phyloP scores from a whole-genome alignment of 345 rosid genomes.

The Syzygium jambos region DNA sequence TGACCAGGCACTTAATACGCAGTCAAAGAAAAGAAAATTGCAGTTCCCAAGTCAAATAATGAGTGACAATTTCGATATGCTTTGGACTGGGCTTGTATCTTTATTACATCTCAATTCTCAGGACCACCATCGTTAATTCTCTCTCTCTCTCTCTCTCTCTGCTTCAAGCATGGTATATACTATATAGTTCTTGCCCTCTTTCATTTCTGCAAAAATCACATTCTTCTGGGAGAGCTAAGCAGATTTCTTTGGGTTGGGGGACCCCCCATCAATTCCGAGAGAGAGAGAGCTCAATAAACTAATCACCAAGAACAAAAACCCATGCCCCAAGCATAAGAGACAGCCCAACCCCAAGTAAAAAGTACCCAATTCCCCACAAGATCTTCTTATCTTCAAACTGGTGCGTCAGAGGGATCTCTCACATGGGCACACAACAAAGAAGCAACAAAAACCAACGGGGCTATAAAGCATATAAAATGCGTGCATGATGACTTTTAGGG shows the following conservation, averaged over 20 bases:
- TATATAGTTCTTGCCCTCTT: too few species aligned
- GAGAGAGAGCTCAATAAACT: neutral
- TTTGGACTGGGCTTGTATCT: neutral
- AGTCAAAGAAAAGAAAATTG: neutral
- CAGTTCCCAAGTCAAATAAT: neutral
- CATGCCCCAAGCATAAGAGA: neutral
- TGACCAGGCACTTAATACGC: neutral
- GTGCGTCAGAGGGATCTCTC: conserved; percentile 13
- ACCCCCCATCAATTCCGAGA: neutral
- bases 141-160: neutral
- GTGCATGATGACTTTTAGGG: conserved; percentile 22
- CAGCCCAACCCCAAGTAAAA: neutral
- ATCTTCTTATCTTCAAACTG: neutral
- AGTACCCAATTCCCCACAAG: conserved; percentile 7
- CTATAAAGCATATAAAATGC: conserved; percentile 12
- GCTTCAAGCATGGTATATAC: too few species aligned
- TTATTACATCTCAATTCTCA: neutral
- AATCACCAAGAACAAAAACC: neutral
- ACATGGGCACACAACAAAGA: conserved; percentile 30
- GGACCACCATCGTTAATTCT: neutral
- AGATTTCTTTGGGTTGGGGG: neutral
- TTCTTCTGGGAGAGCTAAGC: too few species aligned
- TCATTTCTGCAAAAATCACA: too few species aligned
- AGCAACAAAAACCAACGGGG: conserved; percentile 6
- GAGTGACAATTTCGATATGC: neutral